Base-by-base conservation (phyloP, 2,329 filamentous ascomycete genomes). In the Hymenoscyphus fraxineus region DNA sequence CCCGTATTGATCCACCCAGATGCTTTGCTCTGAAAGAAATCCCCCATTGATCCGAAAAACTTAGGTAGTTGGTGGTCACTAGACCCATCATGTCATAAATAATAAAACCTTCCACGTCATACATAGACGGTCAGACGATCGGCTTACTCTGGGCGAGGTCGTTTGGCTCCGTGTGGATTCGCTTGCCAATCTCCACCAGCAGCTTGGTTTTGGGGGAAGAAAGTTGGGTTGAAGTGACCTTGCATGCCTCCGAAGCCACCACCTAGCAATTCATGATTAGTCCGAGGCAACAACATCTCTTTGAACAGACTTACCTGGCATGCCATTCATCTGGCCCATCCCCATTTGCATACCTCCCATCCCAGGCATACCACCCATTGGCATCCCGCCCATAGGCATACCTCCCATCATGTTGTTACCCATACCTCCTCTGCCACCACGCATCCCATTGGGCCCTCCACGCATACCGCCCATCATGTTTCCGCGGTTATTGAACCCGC, bases 161-260 rank as follows among this genome's bases (percentile, higher is more conserved):
- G 83, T 79, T 95, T 95, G 3, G 88, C 87, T 38, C 90, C 90
- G 70, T 94, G 91, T 6, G 91, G 91, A 73, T 94, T 94, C 7
- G 47, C 47, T 81, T 90, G 91, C 77, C 86, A 87, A 63, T 88
- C 88, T 54, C 47, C 47, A 58, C 78, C 78, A 58, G 76, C 77
- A 54, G 76, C 77, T 62, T 79, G 78, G 38, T 76, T 76, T 68
- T 83, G 82, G 71, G 81, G 79, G 76, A 92, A 94, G 79, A 92
- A 93, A 64, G 82, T 85, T 44, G 88, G 85, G 73, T 89, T 91
- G 78, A 93, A 94, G 72, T 88, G 85, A 62, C 84, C 82, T 73
- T 85, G 85, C 79, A 88, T 87, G 66, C 82, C 85, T 78, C 87
- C 86, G 76, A 92, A 92, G 55, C 85, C 87, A 61, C 84, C 87